A percentile compares a stretch with the other conserved stretches of the same genome.
Evolutionary conservation across 2,329 filamentous ascomycete species (phyloP).

Genomic region (Colletotrichum salicis): DNA sequence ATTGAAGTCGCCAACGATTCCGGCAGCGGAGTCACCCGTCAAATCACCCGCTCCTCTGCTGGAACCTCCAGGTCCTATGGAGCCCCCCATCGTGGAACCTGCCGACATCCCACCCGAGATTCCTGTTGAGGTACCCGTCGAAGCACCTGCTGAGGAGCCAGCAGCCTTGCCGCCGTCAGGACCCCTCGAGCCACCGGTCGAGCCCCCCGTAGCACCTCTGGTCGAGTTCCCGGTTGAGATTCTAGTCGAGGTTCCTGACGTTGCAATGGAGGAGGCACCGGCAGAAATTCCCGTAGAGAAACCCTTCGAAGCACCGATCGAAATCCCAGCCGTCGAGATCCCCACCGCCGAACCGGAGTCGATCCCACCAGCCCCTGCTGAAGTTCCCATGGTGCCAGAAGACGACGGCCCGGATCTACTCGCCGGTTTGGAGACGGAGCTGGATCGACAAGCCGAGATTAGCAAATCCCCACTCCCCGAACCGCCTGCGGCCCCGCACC

Average conservation of each 20-base stretch:
- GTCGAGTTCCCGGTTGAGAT: neutral
- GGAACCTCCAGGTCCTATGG: slow-evolving; percentile 8
- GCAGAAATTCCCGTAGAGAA: neutral
- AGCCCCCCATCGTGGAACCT: slow-evolving; percentile 12
- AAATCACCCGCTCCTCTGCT: slow-evolving; percentile 6
- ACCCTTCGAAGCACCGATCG: neutral
- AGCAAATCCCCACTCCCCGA: slow-evolving; percentile 26
- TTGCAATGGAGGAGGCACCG: neutral
- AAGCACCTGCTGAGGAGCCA: neutral
- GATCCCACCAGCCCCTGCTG: neutral
- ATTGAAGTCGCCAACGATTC: slow-evolving; percentile 3
- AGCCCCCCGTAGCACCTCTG: neutral
- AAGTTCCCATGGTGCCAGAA: slow-evolving; percentile 1
- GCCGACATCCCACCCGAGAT: slow-evolving; percentile 3
- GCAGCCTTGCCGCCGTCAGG: neutral
- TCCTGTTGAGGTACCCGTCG: slow-evolving; percentile 2
- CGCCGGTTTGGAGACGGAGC: slow-evolving; percentile 34
- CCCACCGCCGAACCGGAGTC: slow-evolving; percentile 15
- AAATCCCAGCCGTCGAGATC: neutral
- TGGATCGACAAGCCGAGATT: slow-evolving; percentile 30
- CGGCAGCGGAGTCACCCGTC: neutral
- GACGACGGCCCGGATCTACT: slow-evolving; percentile 36
- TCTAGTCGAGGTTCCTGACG: neutral
- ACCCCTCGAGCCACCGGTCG: neutral
- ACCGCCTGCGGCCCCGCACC: slow-evolving; percentile 25